Evolutionary conservation across 2,329 filamentous ascomycete genomes (phyloP).

Genomic region (Fonsecaea monophora): DNA sequence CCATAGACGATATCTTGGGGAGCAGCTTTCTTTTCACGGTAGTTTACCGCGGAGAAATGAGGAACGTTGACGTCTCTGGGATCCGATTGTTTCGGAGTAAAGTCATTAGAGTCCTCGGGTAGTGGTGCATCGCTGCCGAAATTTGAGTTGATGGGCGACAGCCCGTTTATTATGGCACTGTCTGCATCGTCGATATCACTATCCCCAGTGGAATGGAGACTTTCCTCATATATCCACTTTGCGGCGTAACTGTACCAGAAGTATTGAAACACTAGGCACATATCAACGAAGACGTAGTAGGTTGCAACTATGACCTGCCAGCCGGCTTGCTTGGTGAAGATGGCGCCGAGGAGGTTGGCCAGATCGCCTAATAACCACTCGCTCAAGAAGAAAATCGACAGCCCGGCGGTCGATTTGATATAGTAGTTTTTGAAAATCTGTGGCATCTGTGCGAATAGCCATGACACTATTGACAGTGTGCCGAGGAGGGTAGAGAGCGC

Average conservation of each 20-base stretch:
- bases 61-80: slow-evolving; percentile 30
- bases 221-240: slow-evolving; percentile 53
- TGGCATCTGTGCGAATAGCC: slow-evolving; percentile 72
- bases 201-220: slow-evolving; percentile 40
- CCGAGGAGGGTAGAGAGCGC: slow-evolving; percentile 67
- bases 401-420: slow-evolving; percentile 67
- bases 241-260: slow-evolving; percentile 69
- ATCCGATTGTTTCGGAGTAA: slow-evolving; percentile 26
- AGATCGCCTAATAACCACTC: slow-evolving; percentile 72
- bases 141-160: slow-evolving; percentile 46
- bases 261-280: slow-evolving; percentile 68
- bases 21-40: slow-evolving; percentile 37
- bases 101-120: slow-evolving; percentile 21
- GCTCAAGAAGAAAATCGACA: slow-evolving; percentile 69
- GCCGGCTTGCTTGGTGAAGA: slow-evolving; percentile 68
- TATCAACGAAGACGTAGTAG: slow-evolving; percentile 72
- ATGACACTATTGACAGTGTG: slow-evolving; percentile 68
- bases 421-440: slow-evolving; percentile 73
- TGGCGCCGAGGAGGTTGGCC: slow-evolving; percentile 67
- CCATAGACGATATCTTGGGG: slow-evolving; percentile 12
- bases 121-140: slow-evolving; percentile 34
- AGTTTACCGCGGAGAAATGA: slow-evolving; percentile 35
- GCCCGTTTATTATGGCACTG: slow-evolving; percentile 47
- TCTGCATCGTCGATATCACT: slow-evolving; percentile 42
- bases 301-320: slow-evolving; percentile 71